Conservation (phyloP, 345 rosid genomes). For the Arabidopsis thaliana region DNA sequence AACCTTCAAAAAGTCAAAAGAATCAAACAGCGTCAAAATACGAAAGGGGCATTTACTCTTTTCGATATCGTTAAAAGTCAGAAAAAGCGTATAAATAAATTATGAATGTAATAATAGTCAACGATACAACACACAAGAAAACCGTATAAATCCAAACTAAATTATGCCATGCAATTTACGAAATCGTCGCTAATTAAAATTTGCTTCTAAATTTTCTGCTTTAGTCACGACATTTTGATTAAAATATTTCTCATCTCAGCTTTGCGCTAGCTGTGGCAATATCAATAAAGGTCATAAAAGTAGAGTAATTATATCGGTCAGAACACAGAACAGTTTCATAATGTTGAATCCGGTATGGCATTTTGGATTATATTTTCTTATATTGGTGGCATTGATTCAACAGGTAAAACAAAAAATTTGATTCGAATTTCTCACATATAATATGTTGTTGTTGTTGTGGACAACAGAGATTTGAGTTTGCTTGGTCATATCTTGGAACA, state of each 20-base stretch:
- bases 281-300: background rate
- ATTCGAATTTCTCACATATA: too few species aligned
- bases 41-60: constrained; percentile 21
- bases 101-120: constrained; percentile 15
- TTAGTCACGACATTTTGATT: too few species aligned
- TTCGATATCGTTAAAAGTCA: constrained; percentile 14
- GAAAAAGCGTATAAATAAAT: background rate
- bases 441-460: too few species aligned
- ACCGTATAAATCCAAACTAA: background rate
- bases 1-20: constrained; percentile 27
- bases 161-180: background rate
- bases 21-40: constrained; percentile 22
- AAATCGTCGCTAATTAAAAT: too few species aligned
- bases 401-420: too few species aligned
- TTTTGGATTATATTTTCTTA: too few species aligned
- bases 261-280: constrained; percentile 27
- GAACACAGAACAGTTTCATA: too few species aligned
- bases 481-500: too few species aligned
- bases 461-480: too few species aligned
- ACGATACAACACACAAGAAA: constrained; percentile 7
- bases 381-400: too few species aligned
- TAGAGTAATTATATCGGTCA: background rate
- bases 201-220: too few species aligned
- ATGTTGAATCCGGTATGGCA: too few species aligned
- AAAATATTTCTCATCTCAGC: constrained; percentile 6